These are phyloP conservation scores for Aspergillus coremiiformis DNA, from an alignment of 495 filamentous ascomycete genomes.

Conservation along the genomic window DNA sequence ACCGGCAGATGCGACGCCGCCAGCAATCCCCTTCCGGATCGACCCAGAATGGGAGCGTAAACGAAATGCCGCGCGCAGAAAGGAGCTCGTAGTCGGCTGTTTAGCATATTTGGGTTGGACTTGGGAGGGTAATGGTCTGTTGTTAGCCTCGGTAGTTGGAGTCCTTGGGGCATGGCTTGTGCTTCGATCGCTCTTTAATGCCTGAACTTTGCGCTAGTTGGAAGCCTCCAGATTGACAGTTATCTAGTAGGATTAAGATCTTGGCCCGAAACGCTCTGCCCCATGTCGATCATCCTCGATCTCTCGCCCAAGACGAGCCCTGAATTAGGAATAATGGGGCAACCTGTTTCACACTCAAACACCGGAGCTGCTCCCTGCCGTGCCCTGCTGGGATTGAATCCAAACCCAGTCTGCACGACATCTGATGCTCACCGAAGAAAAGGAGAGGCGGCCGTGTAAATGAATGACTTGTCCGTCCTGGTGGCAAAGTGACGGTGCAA, in stretches of 20 bases:
- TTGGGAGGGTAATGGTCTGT: conserved; percentile 49
- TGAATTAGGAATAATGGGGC: conserved; percentile 1
- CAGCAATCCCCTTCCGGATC: conserved; percentile 46
- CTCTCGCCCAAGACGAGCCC: neutral
- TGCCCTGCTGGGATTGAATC: neutral
- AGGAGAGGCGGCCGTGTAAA: neutral
- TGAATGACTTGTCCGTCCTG: neutral
- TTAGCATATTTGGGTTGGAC: conserved; percentile 51
- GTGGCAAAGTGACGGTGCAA: neutral
- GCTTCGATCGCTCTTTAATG: conserved; percentile 28
- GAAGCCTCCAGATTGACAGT: neutral
- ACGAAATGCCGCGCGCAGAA: conserved; percentile 43
- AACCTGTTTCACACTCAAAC: conserved; percentile 2
- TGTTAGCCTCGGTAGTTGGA: conserved; percentile 39
- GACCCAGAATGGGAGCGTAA: conserved; percentile 44
- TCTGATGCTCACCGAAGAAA: neutral
- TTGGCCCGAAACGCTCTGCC: conserved; percentile 1
- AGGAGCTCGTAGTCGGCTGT: conserved; percentile 52
- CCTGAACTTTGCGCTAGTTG: conserved; percentile 1
- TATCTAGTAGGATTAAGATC: conserved; percentile 5
- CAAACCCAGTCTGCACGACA: neutral
- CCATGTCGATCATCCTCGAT: conserved; percentile 5
- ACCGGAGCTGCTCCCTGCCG: neutral
- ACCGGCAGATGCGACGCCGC: conserved; percentile 17
- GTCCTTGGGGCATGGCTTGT: conserved; percentile 41